Conservation (phyloP, 1,284 basidiomycete genomes). For the Apiotrichum brassicae region DNA sequence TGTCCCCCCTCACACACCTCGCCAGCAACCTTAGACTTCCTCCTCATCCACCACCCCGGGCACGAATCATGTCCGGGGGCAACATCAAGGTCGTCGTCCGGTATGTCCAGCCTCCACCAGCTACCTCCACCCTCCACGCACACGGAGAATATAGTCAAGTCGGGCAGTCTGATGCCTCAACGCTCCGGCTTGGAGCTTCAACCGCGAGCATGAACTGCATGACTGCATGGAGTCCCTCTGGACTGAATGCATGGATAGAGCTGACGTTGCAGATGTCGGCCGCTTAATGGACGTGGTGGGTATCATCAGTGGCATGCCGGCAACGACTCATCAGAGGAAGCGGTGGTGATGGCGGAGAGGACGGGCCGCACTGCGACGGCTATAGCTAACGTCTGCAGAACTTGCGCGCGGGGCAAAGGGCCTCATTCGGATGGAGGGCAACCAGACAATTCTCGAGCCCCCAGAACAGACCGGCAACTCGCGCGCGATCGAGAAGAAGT, state of each 20-base stretch:
- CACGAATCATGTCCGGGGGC: slow-evolving; percentile 46
- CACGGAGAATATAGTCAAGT: no score
- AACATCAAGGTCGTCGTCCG: slow-evolving; percentile 91
- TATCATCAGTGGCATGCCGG: no score
- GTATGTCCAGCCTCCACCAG: no score
- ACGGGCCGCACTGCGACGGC: no score
- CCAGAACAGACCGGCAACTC: slow-evolving; percentile 54
- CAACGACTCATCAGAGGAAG: no score
- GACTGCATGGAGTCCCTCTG: no score
- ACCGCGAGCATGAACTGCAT: no score
- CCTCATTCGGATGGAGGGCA: slow-evolving; percentile 87
- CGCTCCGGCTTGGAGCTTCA: background rate
- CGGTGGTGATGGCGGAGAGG: no score
- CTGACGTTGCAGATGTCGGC: slow-evolving; percentile 62
- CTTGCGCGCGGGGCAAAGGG: slow-evolving; percentile 82
- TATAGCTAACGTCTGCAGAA: no score
- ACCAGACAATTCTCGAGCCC: slow-evolving; percentile 82
- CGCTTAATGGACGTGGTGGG: slow-evolving; percentile 81
- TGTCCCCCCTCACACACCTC: no score
- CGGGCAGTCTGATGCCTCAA: background rate
- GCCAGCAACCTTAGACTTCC: no score
- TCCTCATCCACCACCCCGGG: slow-evolving; percentile 7
- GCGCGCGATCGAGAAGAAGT: slow-evolving; percentile 77
- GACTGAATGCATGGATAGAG: no score
- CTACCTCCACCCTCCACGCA: background rate